Evolutionary conservation across 129 eudicot species (phyloP).

Genomic region (Flaveria trinervia): DNA sequence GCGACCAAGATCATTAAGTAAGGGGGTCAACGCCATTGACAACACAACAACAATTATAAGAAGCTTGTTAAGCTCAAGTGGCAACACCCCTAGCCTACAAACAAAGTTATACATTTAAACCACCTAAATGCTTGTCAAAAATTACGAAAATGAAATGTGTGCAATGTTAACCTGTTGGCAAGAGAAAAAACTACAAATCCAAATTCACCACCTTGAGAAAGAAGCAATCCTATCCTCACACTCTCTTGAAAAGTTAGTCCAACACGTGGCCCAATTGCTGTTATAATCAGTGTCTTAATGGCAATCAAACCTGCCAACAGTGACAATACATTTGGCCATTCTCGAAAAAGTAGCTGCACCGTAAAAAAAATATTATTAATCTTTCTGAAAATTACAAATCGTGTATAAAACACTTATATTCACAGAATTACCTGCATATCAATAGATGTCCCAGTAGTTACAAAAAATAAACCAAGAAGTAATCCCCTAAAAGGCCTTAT

Average conservation of each 20-base stretch:
- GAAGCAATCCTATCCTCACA: constrained; percentile 89
- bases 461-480: constrained; percentile 94
- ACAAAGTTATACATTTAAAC: constrained; percentile 4
- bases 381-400: constrained; percentile 10
- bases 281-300: constrained; percentile 85
- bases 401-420: background rate
- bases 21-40: constrained; percentile 94
- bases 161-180: constrained; percentile 67
- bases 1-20: constrained; percentile 85
- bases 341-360: constrained; percentile 86
- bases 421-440: constrained; percentile 68
- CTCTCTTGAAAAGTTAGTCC: constrained; percentile 90
- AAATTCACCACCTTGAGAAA: constrained; percentile 97
- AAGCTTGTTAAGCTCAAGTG: constrained; percentile 95
- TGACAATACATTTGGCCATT: constrained; percentile 96
- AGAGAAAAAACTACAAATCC: constrained; percentile 95
- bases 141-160: background rate
- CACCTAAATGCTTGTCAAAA: background rate
- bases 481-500: constrained; percentile 97
- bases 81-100: constrained; percentile 93
- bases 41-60: constrained; percentile 93
- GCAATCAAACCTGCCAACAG: constrained; percentile 86
- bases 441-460: constrained; percentile 96
- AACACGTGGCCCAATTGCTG: constrained; percentile 98
- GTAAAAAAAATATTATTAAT: background rate